These are phyloP conservation scores for Herpotrichia juniperi DNA, from an alignment of 2,329 filamentous ascomycete genomes.

Conservation along the genomic window DNA sequence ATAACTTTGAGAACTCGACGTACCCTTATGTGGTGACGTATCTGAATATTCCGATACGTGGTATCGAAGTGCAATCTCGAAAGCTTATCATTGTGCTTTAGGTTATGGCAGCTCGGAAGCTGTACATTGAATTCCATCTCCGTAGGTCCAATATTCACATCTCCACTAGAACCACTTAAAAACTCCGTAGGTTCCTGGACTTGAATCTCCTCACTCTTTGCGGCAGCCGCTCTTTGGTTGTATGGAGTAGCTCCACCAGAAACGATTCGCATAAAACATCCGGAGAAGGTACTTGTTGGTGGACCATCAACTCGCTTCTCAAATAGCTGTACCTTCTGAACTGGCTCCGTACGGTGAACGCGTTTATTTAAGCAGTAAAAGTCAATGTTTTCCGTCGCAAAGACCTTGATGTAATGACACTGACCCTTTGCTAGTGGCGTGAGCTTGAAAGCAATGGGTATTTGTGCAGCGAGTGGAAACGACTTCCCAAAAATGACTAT, in stretches of 20 bases:
- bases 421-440: conserved; percentile 93
- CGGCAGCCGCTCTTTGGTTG: conserved; percentile 62
- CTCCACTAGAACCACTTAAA: conserved; percentile 78
- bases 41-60: conserved; percentile 91
- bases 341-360: conserved; percentile 83
- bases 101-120: conserved; percentile 84
- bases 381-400: conserved; percentile 86
- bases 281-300: conserved; percentile 73
- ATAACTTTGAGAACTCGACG: conserved; percentile 25
- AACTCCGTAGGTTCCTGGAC: conserved; percentile 69
- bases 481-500: conserved; percentile 96
- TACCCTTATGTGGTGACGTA: conserved; percentile 97
- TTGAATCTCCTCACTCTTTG: conserved; percentile 61
- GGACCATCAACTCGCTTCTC: conserved; percentile 85
- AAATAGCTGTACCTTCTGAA: conserved; percentile 82
- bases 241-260: conserved; percentile 81
- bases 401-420: conserved; percentile 90
- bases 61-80: conserved; percentile 84
- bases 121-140: conserved; percentile 96
- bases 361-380: conserved; percentile 88
- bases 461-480: conserved; percentile 84
- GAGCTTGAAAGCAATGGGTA: conserved; percentile 92
- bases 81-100: conserved; percentile 71
- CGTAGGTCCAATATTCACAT: conserved; percentile 81
- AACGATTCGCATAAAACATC: conserved; percentile 76